Evolutionary conservation across 176 grass and related monocot genomes (phyloP), one percentile per base, ranked within the genome.

Genomic region (Miscanthus lutarioriparius): DNA sequence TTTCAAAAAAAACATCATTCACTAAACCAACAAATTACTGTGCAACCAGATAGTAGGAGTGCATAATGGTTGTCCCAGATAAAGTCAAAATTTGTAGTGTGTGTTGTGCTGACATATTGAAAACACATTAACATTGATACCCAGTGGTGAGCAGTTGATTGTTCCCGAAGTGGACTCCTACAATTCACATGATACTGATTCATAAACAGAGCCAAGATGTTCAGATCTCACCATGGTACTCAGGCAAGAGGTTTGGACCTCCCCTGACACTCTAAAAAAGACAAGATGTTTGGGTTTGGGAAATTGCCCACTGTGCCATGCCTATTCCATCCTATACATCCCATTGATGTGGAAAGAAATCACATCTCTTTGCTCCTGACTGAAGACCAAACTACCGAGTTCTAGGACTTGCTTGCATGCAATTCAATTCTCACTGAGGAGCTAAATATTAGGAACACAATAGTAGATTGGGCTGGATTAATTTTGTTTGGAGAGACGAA

Each of bases 1-100:
- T 51, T 51, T 51, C 0, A 17, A 51, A 13, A 51, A 49, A 19
- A 51, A 19, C 30, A 80, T 15, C 32, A 70, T 27, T 39, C 65
- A 81, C 4, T 40, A 58, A 37, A 81, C 45, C 45, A 81, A 27
- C 32, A 81, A 80, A 54, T 70, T 70, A 53, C 4, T 12, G 25
- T 25, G 43, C 30, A 80, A 68, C 20, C 6, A 68, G 44, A 80
- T 53, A 64, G 8, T 17, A 35, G 10, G 20, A 80, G 1, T 6
- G 45, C 25, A 80, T 16, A 36, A 22, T 33, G 65, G 32, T 37
- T 80, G 0, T 68, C 43, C 6, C 27, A 67, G 38, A 67, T 48
- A 20, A 67, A 67, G 26, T 22, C 26, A 47, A 5, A 79, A 20
- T 14, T 78, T 13, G 8, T 12, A 63, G 9, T 27, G 35, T 44